phyloP scores from a whole-genome alignment of 1,139 yeast species.

The Candida sanyaensis region DNA sequence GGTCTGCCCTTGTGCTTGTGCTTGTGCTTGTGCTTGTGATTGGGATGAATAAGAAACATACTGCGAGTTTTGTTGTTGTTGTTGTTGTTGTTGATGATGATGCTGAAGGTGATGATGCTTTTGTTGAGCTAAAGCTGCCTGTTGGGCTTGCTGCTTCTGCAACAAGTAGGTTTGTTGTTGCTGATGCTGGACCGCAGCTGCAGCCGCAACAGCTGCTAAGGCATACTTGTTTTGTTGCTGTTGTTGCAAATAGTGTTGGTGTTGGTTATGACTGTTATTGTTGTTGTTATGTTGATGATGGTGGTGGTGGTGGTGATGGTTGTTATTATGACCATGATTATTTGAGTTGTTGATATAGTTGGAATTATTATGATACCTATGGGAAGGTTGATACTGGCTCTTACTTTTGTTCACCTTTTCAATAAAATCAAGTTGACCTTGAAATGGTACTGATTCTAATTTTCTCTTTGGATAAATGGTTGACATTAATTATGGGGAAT shows the following conservation, averaged over 20 bases:
- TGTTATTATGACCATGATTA: constrained; percentile 1
- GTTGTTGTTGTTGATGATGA: too few relatives aligned
- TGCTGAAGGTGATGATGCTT: constrained; percentile 15
- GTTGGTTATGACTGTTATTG: constrained; percentile 10
- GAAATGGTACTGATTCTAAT: constrained; percentile 31
- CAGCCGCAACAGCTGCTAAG: constrained; percentile 32
- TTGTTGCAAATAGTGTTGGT: constrained; percentile 12
- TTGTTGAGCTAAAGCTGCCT: constrained; percentile 13
- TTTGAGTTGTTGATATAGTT: background rate
- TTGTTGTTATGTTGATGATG: constrained; percentile 9
- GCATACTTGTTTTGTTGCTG: constrained; percentile 25
- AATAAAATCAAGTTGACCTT: constrained; percentile 29
- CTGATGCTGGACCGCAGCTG: constrained; percentile 30
- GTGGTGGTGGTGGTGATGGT: constrained; percentile 11
- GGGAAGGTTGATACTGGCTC: constrained; percentile 13
- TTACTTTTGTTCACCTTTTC: constrained; percentile 17
- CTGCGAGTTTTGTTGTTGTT: constrained; percentile 8
- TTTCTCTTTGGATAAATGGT: constrained; percentile 27
- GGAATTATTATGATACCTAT: constrained; percentile 12
- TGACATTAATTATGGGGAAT: constrained; percentile 9
- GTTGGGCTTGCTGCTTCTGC: constrained; percentile 18
- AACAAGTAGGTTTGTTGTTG: constrained; percentile 21
- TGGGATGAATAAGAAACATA: constrained; percentile 1
- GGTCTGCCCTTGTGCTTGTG: too few relatives aligned
- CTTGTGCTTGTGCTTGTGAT: too few relatives aligned